Base-by-base conservation (phyloP, 495 filamentous ascomycete species). In the Peziza echinospora region DNA sequence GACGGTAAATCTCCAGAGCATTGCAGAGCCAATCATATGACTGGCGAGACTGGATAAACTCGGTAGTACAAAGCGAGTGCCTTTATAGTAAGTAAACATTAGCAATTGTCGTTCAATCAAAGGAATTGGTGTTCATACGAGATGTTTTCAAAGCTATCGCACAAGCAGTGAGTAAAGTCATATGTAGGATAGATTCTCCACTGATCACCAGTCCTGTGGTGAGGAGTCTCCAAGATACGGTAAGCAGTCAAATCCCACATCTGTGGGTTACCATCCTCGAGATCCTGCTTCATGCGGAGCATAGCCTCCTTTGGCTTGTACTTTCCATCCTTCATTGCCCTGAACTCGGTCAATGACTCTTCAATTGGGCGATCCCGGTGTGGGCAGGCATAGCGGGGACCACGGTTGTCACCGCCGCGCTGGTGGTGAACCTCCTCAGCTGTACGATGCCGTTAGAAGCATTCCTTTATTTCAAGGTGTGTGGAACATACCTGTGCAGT, bases 141-240 rank as follows among this genome's bases (percentile, higher is more conserved):
- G 58, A 93, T 87, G 23, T 69, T 71, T 64, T 93, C 86, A 45
- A 89, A 82, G 54, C 76, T 78, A 69, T 89, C 85, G 52, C 78
- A 84, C n/a, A 93, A 67, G 50, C 80, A 81, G 63, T 92, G 82
- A 6, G 84, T 81, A 53, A 92, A 87, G 58, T 92, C 86, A 58
- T 93, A 93, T 0, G 85, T 84, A 0, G 85, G 86, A 53, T 87
- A 92, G 41, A 92, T 82, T 53, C 70, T 73, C 81, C 82, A 93
- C 58, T 77, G 71, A 47, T 69, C 62, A 5, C 75, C 77, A 0
- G 84, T 85, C 41, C 78, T 69, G 58, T 78, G 74, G 54, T 93
- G 85, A 23, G 76, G 68, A 52, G 71, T 67, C 52, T 75, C 67
- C 34, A 75, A 64, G 9, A 92, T 75, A 5, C 84, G 72, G 63